Evolutionary conservation across 768 basidiomycete genomes (phyloP).

Genomic region (Dendrothele bispora): DNA sequence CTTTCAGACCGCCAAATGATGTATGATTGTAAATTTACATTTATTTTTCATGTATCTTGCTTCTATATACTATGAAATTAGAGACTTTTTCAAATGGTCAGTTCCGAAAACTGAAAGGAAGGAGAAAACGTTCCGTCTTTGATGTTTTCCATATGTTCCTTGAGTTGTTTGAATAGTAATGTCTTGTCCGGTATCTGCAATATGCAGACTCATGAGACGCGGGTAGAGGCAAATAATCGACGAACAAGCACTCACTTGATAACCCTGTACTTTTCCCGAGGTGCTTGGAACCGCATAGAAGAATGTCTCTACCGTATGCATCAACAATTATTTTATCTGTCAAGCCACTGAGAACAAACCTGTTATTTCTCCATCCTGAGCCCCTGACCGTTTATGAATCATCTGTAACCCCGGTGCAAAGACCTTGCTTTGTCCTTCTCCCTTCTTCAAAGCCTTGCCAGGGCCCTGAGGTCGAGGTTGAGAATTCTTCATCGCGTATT

Average conservation of each 20-base stretch:
- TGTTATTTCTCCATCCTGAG: not conserved
- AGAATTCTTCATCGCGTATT: slow-evolving; percentile 13
- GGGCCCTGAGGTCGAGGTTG: not conserved
- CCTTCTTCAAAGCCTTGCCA: not conserved
- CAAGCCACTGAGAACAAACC: not conserved
- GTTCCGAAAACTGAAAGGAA: too few species aligned
- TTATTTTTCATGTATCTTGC: too few species aligned
- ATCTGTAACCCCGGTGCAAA: slow-evolving; percentile 1
- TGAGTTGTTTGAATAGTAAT: slow-evolving; percentile 37
- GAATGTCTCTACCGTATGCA: slow-evolving; percentile 48
- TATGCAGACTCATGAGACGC: not conserved
- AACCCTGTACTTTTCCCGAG: slow-evolving; percentile 70
- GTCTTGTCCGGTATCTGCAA: slow-evolving; percentile 46
- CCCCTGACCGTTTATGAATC: slow-evolving; percentile 3
- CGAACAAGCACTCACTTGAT: slow-evolving; percentile 50
- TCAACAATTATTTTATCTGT: not conserved
- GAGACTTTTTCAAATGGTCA: too few species aligned
- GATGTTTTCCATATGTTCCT: slow-evolving; percentile 24
- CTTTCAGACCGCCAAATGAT: slow-evolving; percentile 6
- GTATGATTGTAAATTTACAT: too few species aligned
- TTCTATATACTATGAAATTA: too few species aligned
- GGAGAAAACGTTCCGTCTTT: slow-evolving; percentile 22
- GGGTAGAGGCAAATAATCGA: not conserved
- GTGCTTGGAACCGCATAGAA: slow-evolving; percentile 79
- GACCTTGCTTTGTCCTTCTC: not conserved